Base-by-base conservation (phyloP, 208 protist species). In the Leptomonas pyrrhocoris region DNA sequence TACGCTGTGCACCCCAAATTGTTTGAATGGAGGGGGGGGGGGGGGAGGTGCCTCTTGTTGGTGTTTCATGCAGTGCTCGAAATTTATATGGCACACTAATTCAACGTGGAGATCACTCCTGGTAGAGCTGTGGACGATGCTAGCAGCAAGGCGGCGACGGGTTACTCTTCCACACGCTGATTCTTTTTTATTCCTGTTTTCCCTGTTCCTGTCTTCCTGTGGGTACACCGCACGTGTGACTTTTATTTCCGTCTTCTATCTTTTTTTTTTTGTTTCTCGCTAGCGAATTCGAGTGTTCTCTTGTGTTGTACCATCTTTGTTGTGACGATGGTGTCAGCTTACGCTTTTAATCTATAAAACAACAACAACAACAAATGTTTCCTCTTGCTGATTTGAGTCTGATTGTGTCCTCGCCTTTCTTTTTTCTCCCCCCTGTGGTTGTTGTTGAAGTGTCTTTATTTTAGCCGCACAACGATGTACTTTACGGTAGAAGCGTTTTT, bases 361-460 rank as follows among this genome's bases (percentile, higher is more conserved):
- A 50, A 50, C 18, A 50, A 50, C 6, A 30, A 30, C 49, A 53
- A 53, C 27, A 23, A 50, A 2, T 49, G 50, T 31, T 38, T 69
- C 38, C 28, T 40, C 64, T 69, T 21, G 6, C 43, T 19, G 53
- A 9, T 28, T 46, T 25, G 21, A 23, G 28, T 40, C 3, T 6
- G 19, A 54, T n/a, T 9, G 9, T 9, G 9, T 38, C 34, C 34
- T 38, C 34, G 34, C 3, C 9, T 38, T 38, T 38, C 9, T 38
- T 38, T 38, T 9, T 38, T 38, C 9, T 6, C 27, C 27, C 13
- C 25, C 27, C 49, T 30, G 2, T 54, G 7, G 11, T 54, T 54
- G 11, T 48, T 19, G 11, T 48, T 48, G 43, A 48, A 48, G 16
- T 6, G 5, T 48, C 16, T 19, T 48, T 48, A 18, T 48, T 7